Evolutionary conservation across 768 basidiomycete genomes (phyloP).

Genomic region (Clathrus columnatus): DNA sequence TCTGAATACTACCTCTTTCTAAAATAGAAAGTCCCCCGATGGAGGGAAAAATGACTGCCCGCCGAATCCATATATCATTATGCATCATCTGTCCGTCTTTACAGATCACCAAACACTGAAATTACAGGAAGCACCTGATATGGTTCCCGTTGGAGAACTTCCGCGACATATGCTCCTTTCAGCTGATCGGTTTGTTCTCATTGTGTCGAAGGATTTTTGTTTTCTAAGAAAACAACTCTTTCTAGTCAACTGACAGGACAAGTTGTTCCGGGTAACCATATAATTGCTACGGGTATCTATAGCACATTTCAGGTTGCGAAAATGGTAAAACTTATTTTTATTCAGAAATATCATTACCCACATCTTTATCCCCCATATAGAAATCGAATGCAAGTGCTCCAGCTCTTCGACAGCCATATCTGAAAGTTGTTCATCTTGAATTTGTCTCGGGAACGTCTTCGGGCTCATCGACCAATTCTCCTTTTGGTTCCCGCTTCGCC

Average conservation of each 20-base stretch:
- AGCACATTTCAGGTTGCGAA: conserved; percentile 90
- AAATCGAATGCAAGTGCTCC: conserved; percentile 69
- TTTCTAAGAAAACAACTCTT: neutral
- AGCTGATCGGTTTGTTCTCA: conserved; percentile 49
- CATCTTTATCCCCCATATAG: conserved; percentile 26
- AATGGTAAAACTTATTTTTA: conserved; percentile 30
- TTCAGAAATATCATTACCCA: neutral
- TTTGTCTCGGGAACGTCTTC: conserved; percentile 65
- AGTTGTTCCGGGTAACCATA: conserved; percentile 92
- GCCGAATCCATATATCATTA: conserved; percentile 89
- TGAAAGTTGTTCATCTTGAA: conserved; percentile 89
- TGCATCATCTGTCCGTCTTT: conserved; percentile 90
- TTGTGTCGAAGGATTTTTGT: conserved; percentile 1
- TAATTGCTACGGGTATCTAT: conserved; percentile 93
- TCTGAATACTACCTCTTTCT: neutral
- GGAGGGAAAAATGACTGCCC: conserved; percentile 94
- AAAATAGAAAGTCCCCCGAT: conserved; percentile 43
- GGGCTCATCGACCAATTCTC: conserved; percentile 57
- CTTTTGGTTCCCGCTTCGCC: conserved; percentile 81
- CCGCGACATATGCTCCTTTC: conserved; percentile 93
- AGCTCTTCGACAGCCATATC: conserved; percentile 88
- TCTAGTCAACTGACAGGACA: conserved; percentile 69
- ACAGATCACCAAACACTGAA: conserved; percentile 96
- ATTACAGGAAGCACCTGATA: conserved; percentile 97
- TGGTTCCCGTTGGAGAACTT: conserved; percentile 98